A percentile compares a stretch with the other conserved stretches of the same genome.
Evolutionary conservation across 164 flowering plant genomes (phyloP).

Genomic region (Dillenia suffruticosa): DNA sequence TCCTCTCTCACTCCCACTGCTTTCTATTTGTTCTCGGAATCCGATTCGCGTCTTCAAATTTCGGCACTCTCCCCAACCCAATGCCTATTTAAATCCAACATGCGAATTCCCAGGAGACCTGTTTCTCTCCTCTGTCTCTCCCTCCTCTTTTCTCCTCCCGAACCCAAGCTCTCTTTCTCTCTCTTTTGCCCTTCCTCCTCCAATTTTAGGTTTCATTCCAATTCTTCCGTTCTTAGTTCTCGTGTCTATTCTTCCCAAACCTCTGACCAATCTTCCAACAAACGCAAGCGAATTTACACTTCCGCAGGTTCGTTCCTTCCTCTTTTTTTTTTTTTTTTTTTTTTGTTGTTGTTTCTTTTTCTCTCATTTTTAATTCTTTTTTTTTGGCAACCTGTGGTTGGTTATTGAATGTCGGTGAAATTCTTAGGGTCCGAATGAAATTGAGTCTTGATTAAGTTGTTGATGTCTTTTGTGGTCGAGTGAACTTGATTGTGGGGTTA

Average conservation of each 20-base stretch:
- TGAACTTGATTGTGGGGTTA: no score
- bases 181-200: constrained; percentile 4
- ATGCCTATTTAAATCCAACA: constrained; percentile 43
- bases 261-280: constrained; percentile 4
- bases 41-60: constrained; percentile 9
- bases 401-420: constrained; percentile 1
- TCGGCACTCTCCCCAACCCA: background rate
- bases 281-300: background rate
- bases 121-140: constrained; percentile 24
- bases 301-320: background rate
- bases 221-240: background rate
- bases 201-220: background rate
- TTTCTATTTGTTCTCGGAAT: background rate
- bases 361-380: background rate
- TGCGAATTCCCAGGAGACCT: constrained; percentile 45
- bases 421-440: background rate
- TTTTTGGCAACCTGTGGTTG: constrained; percentile 4
- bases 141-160: background rate
- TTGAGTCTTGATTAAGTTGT: no score
- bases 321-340: background rate
- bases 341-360: background rate
- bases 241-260: constrained; percentile 9
- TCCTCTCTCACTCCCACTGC: background rate
- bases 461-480: no score
- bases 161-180: background rate